Base-by-base conservation (phyloP, 2,329 filamentous ascomycete species). In the Cephalotrichum gorgonifer region DNA sequence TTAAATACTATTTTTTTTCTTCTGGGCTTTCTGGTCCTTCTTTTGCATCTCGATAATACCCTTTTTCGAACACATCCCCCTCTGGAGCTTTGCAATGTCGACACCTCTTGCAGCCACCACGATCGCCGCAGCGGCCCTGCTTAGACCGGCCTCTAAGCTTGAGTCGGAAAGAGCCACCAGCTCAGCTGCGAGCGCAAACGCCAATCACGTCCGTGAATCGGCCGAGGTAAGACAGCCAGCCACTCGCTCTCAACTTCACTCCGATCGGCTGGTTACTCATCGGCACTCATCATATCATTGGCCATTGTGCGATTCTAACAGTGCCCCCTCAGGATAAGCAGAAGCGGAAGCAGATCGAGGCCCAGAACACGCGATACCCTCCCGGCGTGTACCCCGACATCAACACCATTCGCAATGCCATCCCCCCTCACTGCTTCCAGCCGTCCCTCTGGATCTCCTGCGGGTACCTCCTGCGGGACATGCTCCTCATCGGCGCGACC, bases 401-500 rank as follows among this genome's bases (percentile, higher is more conserved):
- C 56, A 69, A 71, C 58, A 69, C 69, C 44, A 64, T 74, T 54
- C 62, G 68, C 47, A 64, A 72, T 56, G 73, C 77, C 47, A 82
- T 83, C 54, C 79, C 79, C 25, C 64, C 71, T 15, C 72, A 82
- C 59, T 83, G 79, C 70, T 81, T 83, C 64, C 61, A 78, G 59
- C 74, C 75, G 4, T 75, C 75, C 26, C 67, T 71, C 44, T 53
- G 65, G 54, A 70, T 64, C 30, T 80, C 76, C 7, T 64, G 76
- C 57, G 64, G 66, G 57, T 83, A 83, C 61, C 65, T 82, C 53
- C 64, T 70, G 53, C 74, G 79, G 52, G 79, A 83, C 61, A 61
- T 76, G 51, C 53, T 67, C 57, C 70, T 78, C 61, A 69, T 73
- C 52, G 60, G 60, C 23, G 60, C 62, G 39, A 67, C 81, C 46